Conservation (phyloP, 352 stramenopile species). For the Globisporangium megalacanthum region DNA sequence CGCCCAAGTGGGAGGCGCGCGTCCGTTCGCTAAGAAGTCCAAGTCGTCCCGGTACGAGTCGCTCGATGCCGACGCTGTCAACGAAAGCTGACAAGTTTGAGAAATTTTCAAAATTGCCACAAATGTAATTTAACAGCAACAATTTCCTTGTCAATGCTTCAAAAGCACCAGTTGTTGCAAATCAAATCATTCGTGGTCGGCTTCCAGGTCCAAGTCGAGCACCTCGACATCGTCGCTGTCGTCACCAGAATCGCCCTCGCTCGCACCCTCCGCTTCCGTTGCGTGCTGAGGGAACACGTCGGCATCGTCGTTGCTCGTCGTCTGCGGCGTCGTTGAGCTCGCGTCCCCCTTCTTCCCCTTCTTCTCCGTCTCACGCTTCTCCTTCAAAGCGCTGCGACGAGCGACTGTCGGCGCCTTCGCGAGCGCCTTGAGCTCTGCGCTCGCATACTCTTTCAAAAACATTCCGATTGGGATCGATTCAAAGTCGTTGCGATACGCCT, state of each 20-base stretch:
- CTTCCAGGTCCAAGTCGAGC: conserved; percentile 26
- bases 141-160: neutral
- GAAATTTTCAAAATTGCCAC: neutral
- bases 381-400: conserved; percentile 25
- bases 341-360: conserved; percentile 15
- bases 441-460: conserved; percentile 49
- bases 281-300: conserved; percentile 35
- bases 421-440: conserved; percentile 38
- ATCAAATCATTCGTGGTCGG: conserved; percentile 27
- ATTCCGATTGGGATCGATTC: conserved; percentile 43
- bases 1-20: conserved; percentile 50
- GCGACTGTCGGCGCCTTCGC: conserved; percentile 45
- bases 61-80: neutral
- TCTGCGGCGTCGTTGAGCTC: conserved; percentile 19
- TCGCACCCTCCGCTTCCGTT: conserved; percentile 14
- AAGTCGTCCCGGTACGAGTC: conserved; percentile 11
- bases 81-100: neutral
- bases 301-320: conserved; percentile 22
- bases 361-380: conserved; percentile 5
- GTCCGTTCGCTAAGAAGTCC: conserved; percentile 27
- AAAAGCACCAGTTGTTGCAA: conserved; percentile 2
- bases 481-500: conserved; percentile 60
- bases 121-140: neutral
- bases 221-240: conserved; percentile 28
- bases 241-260: neutral